Evolutionary conservation across 441 rosid genomes (phyloP).

Genomic region (Adansonia grandidieri): DNA sequence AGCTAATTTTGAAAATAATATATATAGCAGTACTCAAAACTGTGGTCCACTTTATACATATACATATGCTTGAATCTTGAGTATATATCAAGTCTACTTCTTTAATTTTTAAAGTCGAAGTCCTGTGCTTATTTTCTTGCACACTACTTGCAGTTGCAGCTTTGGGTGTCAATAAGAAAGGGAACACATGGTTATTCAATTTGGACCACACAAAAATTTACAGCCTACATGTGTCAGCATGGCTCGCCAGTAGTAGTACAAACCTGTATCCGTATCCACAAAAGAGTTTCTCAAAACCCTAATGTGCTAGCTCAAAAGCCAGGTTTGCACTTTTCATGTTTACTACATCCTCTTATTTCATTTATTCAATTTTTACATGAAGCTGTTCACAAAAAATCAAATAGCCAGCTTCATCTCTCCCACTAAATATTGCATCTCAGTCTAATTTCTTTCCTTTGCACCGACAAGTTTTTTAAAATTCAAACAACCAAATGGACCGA

Average conservation of each 20-base stretch:
- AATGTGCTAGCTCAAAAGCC: conserved; percentile 15
- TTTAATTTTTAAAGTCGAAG: neutral
- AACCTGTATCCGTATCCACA: conserved; percentile 10
- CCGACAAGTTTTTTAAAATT: too few relatives aligned
- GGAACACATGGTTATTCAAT: neutral
- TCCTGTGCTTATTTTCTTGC: conserved; percentile 12
- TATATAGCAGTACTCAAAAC: too few relatives aligned
- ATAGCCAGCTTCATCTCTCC: neutral
- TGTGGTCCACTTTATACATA: too few relatives aligned
- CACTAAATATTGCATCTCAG: neutral
- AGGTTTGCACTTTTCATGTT: neutral
- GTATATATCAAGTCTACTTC: neutral
- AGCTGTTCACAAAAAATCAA: neutral
- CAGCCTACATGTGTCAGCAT: neutral
- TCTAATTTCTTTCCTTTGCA: neutral
- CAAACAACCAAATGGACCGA: too few relatives aligned
- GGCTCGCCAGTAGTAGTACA: neutral
- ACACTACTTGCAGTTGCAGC: conserved; percentile 17
- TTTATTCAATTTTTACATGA: neutral
- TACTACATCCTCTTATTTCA: neutral
- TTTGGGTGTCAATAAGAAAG: conserved; percentile 2
- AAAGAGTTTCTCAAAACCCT: conserved; percentile 3
- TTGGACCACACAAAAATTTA: neutral
- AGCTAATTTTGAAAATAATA: neutral
- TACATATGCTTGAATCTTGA: neutral